Evolutionary conservation across 768 basidiomycete species (phyloP).

Genomic region (Lactifluus pinguis): DNA sequence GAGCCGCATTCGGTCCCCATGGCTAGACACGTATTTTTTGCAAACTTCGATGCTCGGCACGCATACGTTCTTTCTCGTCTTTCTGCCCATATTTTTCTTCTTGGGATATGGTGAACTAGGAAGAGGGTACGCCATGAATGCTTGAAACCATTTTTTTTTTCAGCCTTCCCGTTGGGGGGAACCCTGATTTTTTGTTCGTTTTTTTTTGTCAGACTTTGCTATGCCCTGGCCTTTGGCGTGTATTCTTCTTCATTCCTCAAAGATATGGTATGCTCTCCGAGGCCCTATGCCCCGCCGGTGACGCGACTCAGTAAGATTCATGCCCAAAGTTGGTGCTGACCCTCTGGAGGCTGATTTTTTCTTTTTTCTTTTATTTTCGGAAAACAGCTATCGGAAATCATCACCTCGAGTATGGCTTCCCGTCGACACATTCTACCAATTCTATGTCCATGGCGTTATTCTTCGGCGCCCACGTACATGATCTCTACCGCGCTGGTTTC

Average conservation of each 20-base stretch:
- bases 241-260: conserved; percentile 84
- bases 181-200: background rate
- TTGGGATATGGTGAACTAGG: conserved; percentile 71
- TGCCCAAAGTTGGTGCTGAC: background rate
- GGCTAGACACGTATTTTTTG: conserved; percentile 75
- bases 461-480: conserved; percentile 50
- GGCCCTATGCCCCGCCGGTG: conserved; percentile 87
- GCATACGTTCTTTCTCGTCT: conserved; percentile 90
- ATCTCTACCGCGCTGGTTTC: conserved; percentile 32
- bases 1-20: conserved; percentile 50
- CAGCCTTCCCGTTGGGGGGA: background rate
- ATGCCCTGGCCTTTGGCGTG: conserved; percentile 69
- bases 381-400: conserved; percentile 60
- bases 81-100: conserved; percentile 81
- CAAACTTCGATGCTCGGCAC: conserved; percentile 75
- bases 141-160: background rate
- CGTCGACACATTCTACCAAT: conserved; percentile 92
- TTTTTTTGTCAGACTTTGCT: conserved; percentile 41
- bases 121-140: conserved; percentile 47
- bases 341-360: background rate
- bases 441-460: conserved; percentile 83
- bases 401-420: conserved; percentile 91
- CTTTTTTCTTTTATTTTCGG: background rate
- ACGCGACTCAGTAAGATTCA: conserved; percentile 66
- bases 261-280: conserved; percentile 82